Percentiles rank a stretch among this genome's conserved stretches.
These are phyloP conservation scores for Aureobasidium leucospermi DNA, from an alignment of 2,329 filamentous ascomycete species.

Conservation along the genomic window DNA sequence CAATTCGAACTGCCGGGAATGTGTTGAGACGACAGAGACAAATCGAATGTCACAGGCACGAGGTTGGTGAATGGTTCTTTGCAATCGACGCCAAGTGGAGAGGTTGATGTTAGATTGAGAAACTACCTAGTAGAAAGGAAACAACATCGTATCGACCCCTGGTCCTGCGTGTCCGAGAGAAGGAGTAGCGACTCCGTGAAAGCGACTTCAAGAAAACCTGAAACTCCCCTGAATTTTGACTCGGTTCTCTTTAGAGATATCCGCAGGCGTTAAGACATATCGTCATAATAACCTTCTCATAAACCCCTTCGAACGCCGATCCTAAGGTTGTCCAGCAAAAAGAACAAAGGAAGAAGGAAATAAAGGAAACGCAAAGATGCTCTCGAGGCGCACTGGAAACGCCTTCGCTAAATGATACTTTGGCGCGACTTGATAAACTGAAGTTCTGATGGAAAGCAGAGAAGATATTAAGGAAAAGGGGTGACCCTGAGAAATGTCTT, in stretches of 20 bases:
- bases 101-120: not conserved
- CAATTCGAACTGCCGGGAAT: not conserved
- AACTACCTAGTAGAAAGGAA: constrained; percentile 7
- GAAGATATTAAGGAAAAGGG: constrained; percentile 2
- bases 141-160: constrained; percentile 1
- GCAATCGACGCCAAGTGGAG: not conserved
- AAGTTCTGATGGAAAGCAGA: not conserved
- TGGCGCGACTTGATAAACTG: not conserved
- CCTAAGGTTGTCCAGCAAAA: not conserved
- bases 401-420: constrained; percentile 12
- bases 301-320: not conserved
- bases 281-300: constrained; percentile 2
- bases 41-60: not conserved
- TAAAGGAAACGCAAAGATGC: not conserved
- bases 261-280: constrained; percentile 9
- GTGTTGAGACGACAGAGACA: not conserved
- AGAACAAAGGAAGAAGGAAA: not conserved
- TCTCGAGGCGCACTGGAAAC: constrained; percentile 7
- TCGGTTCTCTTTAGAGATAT: not conserved
- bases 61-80: not conserved
- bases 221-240: not conserved
- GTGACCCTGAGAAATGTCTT: constrained; percentile 12
- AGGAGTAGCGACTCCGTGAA: not conserved
- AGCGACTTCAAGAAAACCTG: not conserved
- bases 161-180: constrained; percentile 1